These are phyloP conservation scores for Lagenidium giganteum DNA, from an alignment of 352 stramenopile genomes.

Conservation along the genomic window DNA sequence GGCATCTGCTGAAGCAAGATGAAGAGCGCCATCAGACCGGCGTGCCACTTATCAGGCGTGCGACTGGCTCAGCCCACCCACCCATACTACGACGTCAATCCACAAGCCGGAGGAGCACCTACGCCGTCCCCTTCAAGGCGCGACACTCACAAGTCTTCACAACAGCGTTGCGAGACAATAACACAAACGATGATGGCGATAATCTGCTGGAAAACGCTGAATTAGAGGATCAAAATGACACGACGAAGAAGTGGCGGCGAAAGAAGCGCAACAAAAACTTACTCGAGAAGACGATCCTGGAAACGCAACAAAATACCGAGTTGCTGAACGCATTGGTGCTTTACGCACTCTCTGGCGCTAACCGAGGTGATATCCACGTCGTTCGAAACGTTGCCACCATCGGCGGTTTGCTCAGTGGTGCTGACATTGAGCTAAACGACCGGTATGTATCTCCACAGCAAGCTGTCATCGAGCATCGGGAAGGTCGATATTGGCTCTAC, in stretches of 20 bases:
- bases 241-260: slow-evolving; percentile 48
- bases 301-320: slow-evolving; percentile 43
- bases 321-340: slow-evolving; percentile 56
- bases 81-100: slow-evolving; percentile 11
- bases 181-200: slow-evolving; percentile 15
- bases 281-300: slow-evolving; percentile 49
- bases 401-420: slow-evolving; percentile 41
- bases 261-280: slow-evolving; percentile 77
- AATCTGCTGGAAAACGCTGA: slow-evolving; percentile 24
- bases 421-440: slow-evolving; percentile 71
- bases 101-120: slow-evolving; percentile 13
- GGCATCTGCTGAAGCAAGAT: slow-evolving; percentile 6
- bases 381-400: slow-evolving; percentile 61
- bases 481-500: slow-evolving; percentile 68
- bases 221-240: slow-evolving; percentile 28
- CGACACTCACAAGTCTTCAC: slow-evolving; percentile 34
- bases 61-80: background rate
- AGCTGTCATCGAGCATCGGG: slow-evolving; percentile 69
- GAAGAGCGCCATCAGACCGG: slow-evolving; percentile 1
- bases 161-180: slow-evolving; percentile 6
- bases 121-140: slow-evolving; percentile 11
- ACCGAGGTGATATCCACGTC: slow-evolving; percentile 74
- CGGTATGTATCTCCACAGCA: slow-evolving; percentile 48
- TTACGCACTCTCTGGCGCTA: slow-evolving; percentile 73
- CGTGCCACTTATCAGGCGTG: slow-evolving; percentile 5